Evolutionary conservation across 805 yeast genomes (phyloP), one percentile per base, ranked within the genome.

Genomic region (Suhomyces sp.): DNA sequence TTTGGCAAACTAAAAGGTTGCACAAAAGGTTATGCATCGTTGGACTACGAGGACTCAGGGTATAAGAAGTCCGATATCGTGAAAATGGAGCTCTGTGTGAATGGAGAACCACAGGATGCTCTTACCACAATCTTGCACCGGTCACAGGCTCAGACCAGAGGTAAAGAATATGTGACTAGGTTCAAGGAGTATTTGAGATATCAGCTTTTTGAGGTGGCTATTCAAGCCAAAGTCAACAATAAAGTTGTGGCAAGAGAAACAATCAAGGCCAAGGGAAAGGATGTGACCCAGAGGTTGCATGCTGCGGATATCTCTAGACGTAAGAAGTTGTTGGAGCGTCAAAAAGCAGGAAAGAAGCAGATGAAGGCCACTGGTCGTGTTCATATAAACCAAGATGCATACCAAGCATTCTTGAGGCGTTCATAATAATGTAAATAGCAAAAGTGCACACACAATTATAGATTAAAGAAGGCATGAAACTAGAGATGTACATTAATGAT

Each of bases 41-140:
- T 93, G 50, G 98, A 93, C 70, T 93, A 93, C 64, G 97, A 94
- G 61, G 98, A 93, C 64, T 85, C 87, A 4, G 99, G 98, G 0
- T 93, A 91, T 70, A 79, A 75, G 58, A 80, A 82, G 33, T 83
- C 96, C 1, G 91, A 89, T 63, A 83, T 93, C 22, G 91, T 89
- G 33, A 94, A 93, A 64, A 72, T 93, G 72, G 97, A 93, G 66
- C 76, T 94, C 45, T 75, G 93, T 52, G 96, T 93, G 4, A 94
- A 93, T 67, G 97, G 97, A 2, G 82, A 76, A 44, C 83, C 96
- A 19, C 87, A 93, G 36, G 99, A 93, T 73, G 98, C 98, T 0
- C 76, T 93, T 48, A 90, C 97, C 0, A 92, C 88, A 49, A 92
- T 93, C 3, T 81, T 93, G 86, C 99, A 94, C 65, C 73, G 80